Evolutionary conservation across 768 basidiomycete species (phyloP), one percentile per base, ranked within the genome.

Genomic region (Boletus sp.): DNA sequence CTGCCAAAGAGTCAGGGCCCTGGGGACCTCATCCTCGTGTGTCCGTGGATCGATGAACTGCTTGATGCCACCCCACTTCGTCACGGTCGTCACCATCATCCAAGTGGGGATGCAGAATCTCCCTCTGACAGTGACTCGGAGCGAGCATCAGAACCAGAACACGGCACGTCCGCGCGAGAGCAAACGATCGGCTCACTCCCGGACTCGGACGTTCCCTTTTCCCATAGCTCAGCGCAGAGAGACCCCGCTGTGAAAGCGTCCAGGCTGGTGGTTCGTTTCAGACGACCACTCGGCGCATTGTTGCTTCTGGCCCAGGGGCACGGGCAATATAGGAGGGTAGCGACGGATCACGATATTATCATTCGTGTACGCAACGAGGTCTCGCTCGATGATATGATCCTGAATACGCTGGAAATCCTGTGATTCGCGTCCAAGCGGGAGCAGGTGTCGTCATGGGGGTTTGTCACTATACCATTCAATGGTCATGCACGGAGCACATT

Each of bases 1-100:
- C 15, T 27, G 13, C 19, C 14, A 2, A 30, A 25, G 9, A 5
- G 0, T 11, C 61, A 40, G 17, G 17, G 8, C 13, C 25, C 50
- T 9, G 29, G 47, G 19, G 48, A 55, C 6, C 19, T 64, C 0
- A 27, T 63, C 32, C 64, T 65, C 15, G 60, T 47, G 5, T 64
- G 54, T 29, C 60, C 60, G 7, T 64, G 64, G 64, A 55, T 64
- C 7, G 23, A 55, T 37, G 64, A 60, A 21, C 37, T 64, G 0
- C 53, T 57, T 2, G 55, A 32, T 1, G 19, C 23, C 0, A 11
- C 14, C 9, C 37, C 51, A 4, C 14, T 4, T 34, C 25, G 10
- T 40, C 27, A 23, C 3, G 9, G 23, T n/a, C 27, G 17, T 40
- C 37, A 10, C 27, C 38, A 7, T 10, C 33, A 17, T 23, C 27